Percentiles rank a stretch among this genome's conserved stretches.
Conservation (phyloP, 352 stramenopile species). For the Pythium aristosporum region DNA sequence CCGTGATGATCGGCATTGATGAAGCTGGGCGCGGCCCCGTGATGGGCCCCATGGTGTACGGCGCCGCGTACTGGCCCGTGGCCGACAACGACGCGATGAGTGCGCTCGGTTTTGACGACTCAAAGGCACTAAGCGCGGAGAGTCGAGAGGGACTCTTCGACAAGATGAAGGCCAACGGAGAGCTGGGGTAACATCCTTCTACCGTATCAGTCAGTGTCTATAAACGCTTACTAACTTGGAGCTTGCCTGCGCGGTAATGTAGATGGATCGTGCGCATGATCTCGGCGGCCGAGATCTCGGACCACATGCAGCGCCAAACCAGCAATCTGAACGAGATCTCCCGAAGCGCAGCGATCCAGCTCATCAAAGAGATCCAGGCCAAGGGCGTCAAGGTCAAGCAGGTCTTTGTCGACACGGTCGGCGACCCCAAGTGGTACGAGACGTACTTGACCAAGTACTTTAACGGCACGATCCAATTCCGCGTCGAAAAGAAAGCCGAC, state of each 20-base stretch:
- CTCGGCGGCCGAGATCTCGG: slow-evolving; percentile 91
- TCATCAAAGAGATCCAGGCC: slow-evolving; percentile 90
- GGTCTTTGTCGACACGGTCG: slow-evolving; percentile 95
- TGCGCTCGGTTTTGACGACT: slow-evolving; percentile 93
- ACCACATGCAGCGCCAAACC: slow-evolving; percentile 92
- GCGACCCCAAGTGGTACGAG: slow-evolving; percentile 90
- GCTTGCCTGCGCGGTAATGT: not conserved
- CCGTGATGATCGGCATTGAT: slow-evolving; percentile 94
- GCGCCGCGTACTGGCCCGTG: slow-evolving; percentile 89
- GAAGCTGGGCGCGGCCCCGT: slow-evolving; percentile 93
- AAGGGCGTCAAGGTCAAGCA: slow-evolving; percentile 85
- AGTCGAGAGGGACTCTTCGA: slow-evolving; percentile 87
- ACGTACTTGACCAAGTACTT: slow-evolving; percentile 91
- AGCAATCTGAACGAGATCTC: slow-evolving; percentile 94
- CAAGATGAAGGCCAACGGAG: slow-evolving; percentile 74
- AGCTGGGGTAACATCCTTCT: slow-evolving; percentile 51
- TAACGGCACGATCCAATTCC: slow-evolving; percentile 88
- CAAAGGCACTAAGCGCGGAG: slow-evolving; percentile 90
- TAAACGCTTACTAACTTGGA: no score
- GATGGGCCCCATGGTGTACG: slow-evolving; percentile 96
- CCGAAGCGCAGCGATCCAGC: slow-evolving; percentile 91
- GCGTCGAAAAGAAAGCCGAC: slow-evolving; percentile 96
- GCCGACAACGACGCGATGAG: slow-evolving; percentile 71
- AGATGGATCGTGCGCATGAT: slow-evolving; percentile 92
- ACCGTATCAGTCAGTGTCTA: not conserved